Evolutionary conservation across 495 filamentous ascomycete genomes (phyloP).

Genomic region (Aspergillus biplanus): DNA sequence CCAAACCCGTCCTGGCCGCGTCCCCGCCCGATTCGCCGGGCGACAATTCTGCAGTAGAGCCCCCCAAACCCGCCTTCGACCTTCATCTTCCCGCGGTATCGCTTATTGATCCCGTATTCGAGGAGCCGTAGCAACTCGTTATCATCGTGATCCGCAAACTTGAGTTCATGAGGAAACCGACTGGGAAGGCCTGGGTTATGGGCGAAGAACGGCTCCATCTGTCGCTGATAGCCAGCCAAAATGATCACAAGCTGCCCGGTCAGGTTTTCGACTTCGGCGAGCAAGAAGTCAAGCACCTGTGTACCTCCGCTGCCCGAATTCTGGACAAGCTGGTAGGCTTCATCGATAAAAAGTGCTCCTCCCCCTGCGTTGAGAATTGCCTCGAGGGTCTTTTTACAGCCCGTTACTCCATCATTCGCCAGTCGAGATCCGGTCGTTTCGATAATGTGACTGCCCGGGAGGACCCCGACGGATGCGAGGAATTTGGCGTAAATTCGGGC

Average conservation of each 20-base stretch:
- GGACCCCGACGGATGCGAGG: conserved; percentile 60
- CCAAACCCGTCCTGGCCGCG: conserved; percentile 72
- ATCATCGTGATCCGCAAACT: conserved; percentile 73
- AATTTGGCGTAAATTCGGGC: conserved; percentile 77
- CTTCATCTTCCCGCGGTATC: conserved; percentile 57
- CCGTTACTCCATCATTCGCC: conserved; percentile 62
- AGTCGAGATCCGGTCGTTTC: conserved; percentile 75
- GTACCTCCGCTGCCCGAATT: conserved; percentile 50
- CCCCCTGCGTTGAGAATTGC: conserved; percentile 57
- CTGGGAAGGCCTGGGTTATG: conserved; percentile 78
- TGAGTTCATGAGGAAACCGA: conserved; percentile 66
- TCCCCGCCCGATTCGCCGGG: conserved; percentile 61
- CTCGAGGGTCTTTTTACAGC: conserved; percentile 63
- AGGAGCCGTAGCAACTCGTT: conserved; percentile 64
- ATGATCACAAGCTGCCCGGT: conserved; percentile 77
- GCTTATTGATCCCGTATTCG: conserved; percentile 46
- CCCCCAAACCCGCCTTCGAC: conserved; percentile 63
- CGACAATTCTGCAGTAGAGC: conserved; percentile 67
- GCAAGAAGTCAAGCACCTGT: conserved; percentile 72
- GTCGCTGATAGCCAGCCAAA: conserved; percentile 73
- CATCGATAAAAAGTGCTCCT: conserved; percentile 72
- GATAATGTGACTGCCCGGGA: conserved; percentile 55
- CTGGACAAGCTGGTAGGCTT: conserved; percentile 70
- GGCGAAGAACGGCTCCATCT: conserved; percentile 80
- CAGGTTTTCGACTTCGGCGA: conserved; percentile 76